Evolutionary conservation across 1,284 basidiomycete species (phyloP), one percentile per base, ranked within the genome.

Genomic region (Heterobasidion irregulare): DNA sequence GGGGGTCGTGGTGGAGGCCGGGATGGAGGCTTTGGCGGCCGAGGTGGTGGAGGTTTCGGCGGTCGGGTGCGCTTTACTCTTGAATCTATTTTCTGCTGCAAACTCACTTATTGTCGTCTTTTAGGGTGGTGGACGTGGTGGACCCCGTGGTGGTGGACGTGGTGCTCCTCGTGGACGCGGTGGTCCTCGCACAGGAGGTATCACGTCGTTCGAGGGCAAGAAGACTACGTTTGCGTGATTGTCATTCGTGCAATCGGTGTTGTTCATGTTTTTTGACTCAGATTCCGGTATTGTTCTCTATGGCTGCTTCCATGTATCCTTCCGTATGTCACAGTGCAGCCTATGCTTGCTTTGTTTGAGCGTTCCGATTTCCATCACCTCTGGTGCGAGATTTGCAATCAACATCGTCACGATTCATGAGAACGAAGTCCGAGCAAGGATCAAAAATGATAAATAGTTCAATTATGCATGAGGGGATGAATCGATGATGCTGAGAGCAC

Each of bases 181-280:
- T 35, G 74, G 76, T 51, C 74, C 82, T 51, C 79, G 87, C 61
- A 82, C 77, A 47, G 94, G 92, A 52, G 92, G 84, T 26, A 86
- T 93, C 64, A 73, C 84, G 55, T 69, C 78, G 35, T 82, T 82
- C 56, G 82, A 86, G 63, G 94, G 94, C 63, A 88, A 79, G 72
- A 96, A 94, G 77, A 86, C 80, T 58, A 89, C 83, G 16, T 96
- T 95, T 68, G 75, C 70, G 35, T 67, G 41, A 54, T 41, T 10
- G 10, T n/a, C 38, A 4, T n/a, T 34, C 43, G 18, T 26, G 26
- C 26, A 26, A 26, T 26, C 26, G 4, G 26, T 26, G 26, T 26
- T 26, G 26, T 26, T 6, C 26, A 26, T 26, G 26, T 26, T 26
- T 26, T 26, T 26, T 26, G 26, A 9, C 12, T 36, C 8, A 19